Evolutionary conservation across 1,139 yeast genomes (phyloP), one percentile per base, ranked within the genome.

Genomic region (Taphrina sp.): DNA sequence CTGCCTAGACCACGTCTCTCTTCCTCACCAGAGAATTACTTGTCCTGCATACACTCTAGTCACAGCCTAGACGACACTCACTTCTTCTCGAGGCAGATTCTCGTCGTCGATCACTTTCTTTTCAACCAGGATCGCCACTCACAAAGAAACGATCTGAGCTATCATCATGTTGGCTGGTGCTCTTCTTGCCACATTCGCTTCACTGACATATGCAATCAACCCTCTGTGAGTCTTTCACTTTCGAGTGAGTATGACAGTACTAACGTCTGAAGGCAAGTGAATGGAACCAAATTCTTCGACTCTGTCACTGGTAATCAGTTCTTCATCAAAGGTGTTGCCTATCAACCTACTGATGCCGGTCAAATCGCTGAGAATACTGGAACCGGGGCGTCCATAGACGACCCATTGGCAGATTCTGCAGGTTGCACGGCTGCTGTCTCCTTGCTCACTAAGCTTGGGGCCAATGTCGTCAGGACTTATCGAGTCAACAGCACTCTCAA

Each of bases 321-420:
- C 66, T 83, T 78, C 64, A 76, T 92, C 39, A 82, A 79, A 66
- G 96, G 96, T 17, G 76, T 80, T 8, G 95, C 87, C 66, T 88
- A 88, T 66, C 95, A 87, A 67, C 95, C 95, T 0, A 95, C 95
- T 22, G 95, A 95, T 0, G 81, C 95, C 0, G 82, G 95, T 0
- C 84, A 79, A 0, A 67, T 74, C 12, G 77, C 78, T 37, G 72
- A 69, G 1, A 68, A 69, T 28, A 62, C 65, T 22, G 55, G 60
- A 31, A 24, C 52, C 3, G 54, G 54, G 3, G 44, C 54, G 3
- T 29, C 29, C 14, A 46, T 51, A 35, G 39, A 36, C 26, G 95
- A 89, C 65, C 95, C 95, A 0, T 74, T 90, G 39, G 83, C 95
- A 0, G 83, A 87, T 64, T 78, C 82, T 8, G 71, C 74, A 23